phyloP scores from a whole-genome alignment of 192 early-diverging fungal genomes.

The Phlyctochytrium planicorne region DNA sequence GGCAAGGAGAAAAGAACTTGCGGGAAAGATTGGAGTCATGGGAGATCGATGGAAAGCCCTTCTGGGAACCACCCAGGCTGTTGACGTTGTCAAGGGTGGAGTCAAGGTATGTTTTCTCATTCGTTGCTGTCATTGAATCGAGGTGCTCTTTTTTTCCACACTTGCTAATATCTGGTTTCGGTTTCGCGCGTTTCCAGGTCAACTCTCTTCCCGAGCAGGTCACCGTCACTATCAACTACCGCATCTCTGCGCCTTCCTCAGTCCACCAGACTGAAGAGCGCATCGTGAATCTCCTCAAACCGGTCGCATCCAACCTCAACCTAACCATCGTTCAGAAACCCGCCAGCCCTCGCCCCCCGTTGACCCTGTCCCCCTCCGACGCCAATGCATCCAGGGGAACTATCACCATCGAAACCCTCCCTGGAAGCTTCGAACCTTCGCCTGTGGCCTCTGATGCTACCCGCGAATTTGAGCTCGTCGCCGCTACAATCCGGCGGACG shows the following conservation, averaged over 20 bases:
- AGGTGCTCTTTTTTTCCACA: neutral
- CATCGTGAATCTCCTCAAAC: constrained; percentile 9
- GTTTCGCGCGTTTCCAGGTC: too few relatives aligned
- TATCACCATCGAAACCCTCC: constrained; percentile 5
- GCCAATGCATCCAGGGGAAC: neutral
- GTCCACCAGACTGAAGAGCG: constrained; percentile 3
- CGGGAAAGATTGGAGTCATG: neutral
- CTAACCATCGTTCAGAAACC: constrained; percentile 7
- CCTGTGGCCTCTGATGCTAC: constrained; percentile 16
- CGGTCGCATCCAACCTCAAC: neutral
- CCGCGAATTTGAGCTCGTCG: constrained; percentile 20
- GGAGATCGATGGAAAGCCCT: constrained; percentile 4
- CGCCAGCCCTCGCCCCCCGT: neutral
- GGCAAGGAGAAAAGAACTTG: neutral
- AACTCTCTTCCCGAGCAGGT: constrained; percentile 37
- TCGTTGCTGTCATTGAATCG: neutral
- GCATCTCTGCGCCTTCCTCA: constrained; percentile 22
- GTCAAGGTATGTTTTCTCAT: constrained; percentile 33
- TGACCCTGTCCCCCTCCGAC: neutral
- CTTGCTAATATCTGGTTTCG: too few relatives aligned
- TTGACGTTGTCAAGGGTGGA: constrained; percentile 43
- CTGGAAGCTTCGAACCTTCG: constrained; percentile 28
- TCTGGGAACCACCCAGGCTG: constrained; percentile 41
- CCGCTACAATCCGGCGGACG: constrained; percentile 29
- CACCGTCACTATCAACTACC: constrained; percentile 34